Conservation (phyloP, 208 protist species). For the Trypanosoma avium region DNA sequence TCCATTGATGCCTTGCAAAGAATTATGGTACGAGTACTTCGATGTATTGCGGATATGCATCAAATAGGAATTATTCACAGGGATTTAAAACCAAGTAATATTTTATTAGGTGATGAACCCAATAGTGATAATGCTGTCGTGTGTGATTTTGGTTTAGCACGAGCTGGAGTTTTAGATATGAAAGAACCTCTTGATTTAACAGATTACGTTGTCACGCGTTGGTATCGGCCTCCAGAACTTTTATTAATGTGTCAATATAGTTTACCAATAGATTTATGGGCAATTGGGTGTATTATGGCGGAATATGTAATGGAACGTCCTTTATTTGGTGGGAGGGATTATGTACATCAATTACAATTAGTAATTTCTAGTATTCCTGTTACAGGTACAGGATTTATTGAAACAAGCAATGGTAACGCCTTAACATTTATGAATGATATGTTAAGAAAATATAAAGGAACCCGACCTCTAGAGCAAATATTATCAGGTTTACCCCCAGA, state of each 20-base stretch:
- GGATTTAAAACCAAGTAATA: slow-evolving; percentile 96
- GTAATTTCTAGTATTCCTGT: slow-evolving; percentile 79
- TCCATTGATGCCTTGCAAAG: slow-evolving; percentile 85
- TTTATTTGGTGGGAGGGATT: slow-evolving; percentile 87
- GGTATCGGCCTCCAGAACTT: slow-evolving; percentile 99
- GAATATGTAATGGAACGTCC: slow-evolving; percentile 93
- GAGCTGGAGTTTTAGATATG: slow-evolving; percentile 65
- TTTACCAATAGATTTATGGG: slow-evolving; percentile 97
- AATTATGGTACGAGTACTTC: slow-evolving; percentile 96
- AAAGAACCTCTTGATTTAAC: slow-evolving; percentile 89
- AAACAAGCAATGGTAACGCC: slow-evolving; percentile 37
- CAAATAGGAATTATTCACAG: slow-evolving; percentile 96
- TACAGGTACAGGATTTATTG: slow-evolving; percentile 65
- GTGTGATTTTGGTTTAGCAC: slow-evolving; percentile 93
- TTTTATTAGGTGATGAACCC: slow-evolving; percentile 87
- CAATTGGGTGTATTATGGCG: slow-evolving; percentile 98
- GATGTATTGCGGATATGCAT: slow-evolving; percentile 96
- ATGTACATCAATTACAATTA: slow-evolving; percentile 89
- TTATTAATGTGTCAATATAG: slow-evolving; percentile 94
- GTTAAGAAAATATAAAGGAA: slow-evolving; percentile 65
- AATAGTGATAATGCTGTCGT: slow-evolving; percentile 87
- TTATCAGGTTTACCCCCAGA: slow-evolving; percentile 58
- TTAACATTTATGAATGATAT: slow-evolving; percentile 72
- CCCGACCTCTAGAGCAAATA: slow-evolving; percentile 51
- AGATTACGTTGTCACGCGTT: slow-evolving; percentile 97